Evolutionary conservation across 306 rosid species (phyloP).

Genomic region (Senna tora): DNA sequence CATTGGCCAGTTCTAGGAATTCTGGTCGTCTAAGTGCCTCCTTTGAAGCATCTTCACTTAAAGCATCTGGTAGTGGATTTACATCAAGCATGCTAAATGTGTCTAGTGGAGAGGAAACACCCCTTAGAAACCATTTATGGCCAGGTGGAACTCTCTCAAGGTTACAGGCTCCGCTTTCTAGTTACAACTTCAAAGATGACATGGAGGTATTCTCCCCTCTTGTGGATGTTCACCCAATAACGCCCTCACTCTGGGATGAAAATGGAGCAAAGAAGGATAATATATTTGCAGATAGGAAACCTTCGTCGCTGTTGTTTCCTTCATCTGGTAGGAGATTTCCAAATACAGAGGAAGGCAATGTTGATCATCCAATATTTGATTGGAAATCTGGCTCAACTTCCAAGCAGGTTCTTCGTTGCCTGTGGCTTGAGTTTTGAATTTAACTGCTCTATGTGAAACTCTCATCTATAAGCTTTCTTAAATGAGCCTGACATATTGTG

Average conservation of each 20-base stretch:
- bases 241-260: slow-evolving; percentile 90
- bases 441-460: slow-evolving; percentile 28
- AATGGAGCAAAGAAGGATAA: slow-evolving; percentile 73
- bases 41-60: slow-evolving; percentile 56
- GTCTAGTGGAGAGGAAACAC: slow-evolving; percentile 77
- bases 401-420: slow-evolving; percentile 67
- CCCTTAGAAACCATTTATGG: slow-evolving; percentile 74
- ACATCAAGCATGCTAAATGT: slow-evolving; percentile 53
- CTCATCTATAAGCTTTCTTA: slow-evolving; percentile 36
- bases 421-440: slow-evolving; percentile 35
- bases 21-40: slow-evolving; percentile 66
- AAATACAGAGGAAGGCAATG: slow-evolving; percentile 60
- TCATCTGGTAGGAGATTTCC: slow-evolving; percentile 74
- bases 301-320: slow-evolving; percentile 67
- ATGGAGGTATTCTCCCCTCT: slow-evolving; percentile 99
- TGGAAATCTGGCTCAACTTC: slow-evolving; percentile 74
- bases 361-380: slow-evolving; percentile 80
- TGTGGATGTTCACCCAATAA: slow-evolving; percentile 96
- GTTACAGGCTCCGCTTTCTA: slow-evolving; percentile 79
- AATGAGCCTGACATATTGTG: slow-evolving; percentile 22
- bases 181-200: slow-evolving; percentile 91
- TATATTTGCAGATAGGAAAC: slow-evolving; percentile 73
- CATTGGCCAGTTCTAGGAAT: slow-evolving; percentile 63
- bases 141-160: slow-evolving; percentile 77
- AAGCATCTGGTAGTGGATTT: slow-evolving; percentile 56